Base-by-base conservation (phyloP, 2,329 filamentous ascomycete species). In the Teratosphaeria pseudoeucalypti region DNA sequence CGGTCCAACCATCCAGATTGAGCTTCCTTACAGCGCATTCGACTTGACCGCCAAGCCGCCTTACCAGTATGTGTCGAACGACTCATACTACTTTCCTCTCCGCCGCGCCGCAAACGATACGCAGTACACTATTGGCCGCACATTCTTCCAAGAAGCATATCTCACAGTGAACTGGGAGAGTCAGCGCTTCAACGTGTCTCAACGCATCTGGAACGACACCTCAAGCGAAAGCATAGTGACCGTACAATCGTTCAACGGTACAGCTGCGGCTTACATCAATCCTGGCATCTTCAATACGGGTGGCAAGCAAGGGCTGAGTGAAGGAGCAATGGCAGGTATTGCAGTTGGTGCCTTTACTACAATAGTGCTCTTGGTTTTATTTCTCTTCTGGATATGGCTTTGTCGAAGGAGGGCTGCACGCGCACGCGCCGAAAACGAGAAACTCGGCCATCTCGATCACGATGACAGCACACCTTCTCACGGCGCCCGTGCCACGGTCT, bases 111-210 rank as follows among this genome's bases (percentile, higher is more conserved):
- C 78, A 23, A 77, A 81, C 59, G 77, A 78, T 39, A 76, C 76
- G 14, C 78, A 83, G 63, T 81, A 83, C 70, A 81, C 86, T 12
- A 78, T 90, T 39, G 87, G 87, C 7, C 79, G 86, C 37, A 81
- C 82, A 0, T 89, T 90, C 64, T 74, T 90, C 58, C 87, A 90
- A 68, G 86, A 90, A 71, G 81, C 86, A 2, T 80, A 81, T 61
- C 61, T 81, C 55, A 73, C 71, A 2, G 77, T 79, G 6, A 77
- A 81, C 61, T 80, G 76, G 71, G 78, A 80, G 62, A 72, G 76
- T 12, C 67, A 73, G 29, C 74, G 73, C 37, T 80, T 81, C 68
- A 76, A 75, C 32, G 67, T 81, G 2, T 77, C 74, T 16, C 77
- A 76, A 57, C 66, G 66, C 6, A 47, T 55, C n/a, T 73, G 70